Evolutionary conservation across 768 basidiomycete genomes (phyloP).

Genomic region (Boletus bicolor): DNA sequence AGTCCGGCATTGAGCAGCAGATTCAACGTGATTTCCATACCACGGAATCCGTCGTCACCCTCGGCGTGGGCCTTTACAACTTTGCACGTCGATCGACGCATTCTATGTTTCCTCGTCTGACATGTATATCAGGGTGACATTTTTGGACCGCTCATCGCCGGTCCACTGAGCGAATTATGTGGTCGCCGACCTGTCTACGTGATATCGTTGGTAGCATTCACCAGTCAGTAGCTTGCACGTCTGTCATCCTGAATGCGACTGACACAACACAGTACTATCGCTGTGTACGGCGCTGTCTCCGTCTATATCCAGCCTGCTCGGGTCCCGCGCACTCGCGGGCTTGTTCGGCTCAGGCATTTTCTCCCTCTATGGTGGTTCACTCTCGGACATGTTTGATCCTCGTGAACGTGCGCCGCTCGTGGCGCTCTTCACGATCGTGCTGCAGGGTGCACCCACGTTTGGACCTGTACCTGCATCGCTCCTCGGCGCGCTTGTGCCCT

Average conservation of each 20-base stretch:
- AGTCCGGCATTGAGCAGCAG: slow-evolving; percentile 31
- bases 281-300: slow-evolving; percentile 24
- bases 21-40: slow-evolving; percentile 23
- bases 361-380: slow-evolving; percentile 30
- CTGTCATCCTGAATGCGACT: neutral
- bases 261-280: slow-evolving; percentile 20
- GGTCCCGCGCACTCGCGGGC: slow-evolving; percentile 21
- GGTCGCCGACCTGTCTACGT: slow-evolving; percentile 26
- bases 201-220: slow-evolving; percentile 20
- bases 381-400: slow-evolving; percentile 29
- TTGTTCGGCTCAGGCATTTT: slow-evolving; percentile 26
- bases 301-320: slow-evolving; percentile 17
- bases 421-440: slow-evolving; percentile 29
- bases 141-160: slow-evolving; percentile 26
- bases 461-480: slow-evolving; percentile 27
- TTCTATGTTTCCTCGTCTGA: neutral
- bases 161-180: slow-evolving; percentile 26
- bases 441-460: slow-evolving; percentile 30
- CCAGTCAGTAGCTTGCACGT: slow-evolving; percentile 11
- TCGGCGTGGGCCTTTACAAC: slow-evolving; percentile 27
- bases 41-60: slow-evolving; percentile 21
- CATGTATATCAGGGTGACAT: slow-evolving; percentile 16
- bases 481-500: slow-evolving; percentile 19
- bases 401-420: slow-evolving; percentile 28
- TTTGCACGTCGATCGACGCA: slow-evolving; percentile 16